Base-by-base conservation (phyloP, 352 stramenopile species). In the Globisporangium carolinianum region DNA sequence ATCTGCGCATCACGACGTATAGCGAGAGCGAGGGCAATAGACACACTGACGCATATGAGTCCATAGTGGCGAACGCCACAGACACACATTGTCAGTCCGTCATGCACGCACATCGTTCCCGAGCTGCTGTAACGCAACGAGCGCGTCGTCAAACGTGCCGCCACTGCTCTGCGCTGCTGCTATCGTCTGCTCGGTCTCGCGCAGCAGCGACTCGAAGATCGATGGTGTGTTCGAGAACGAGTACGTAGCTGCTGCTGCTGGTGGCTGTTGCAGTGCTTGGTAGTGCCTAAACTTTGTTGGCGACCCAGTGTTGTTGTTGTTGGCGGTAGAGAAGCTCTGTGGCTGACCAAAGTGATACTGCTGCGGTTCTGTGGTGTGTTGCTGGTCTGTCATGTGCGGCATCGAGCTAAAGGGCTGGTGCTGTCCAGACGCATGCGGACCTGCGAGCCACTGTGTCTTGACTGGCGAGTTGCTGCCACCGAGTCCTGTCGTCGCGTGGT, bases 141-240 rank as follows among this genome's bases (percentile, higher is more conserved):
- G 57, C 7, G 79, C 62, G 14, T 77, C 71, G 39, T 80, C 67
- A 61, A 87, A 69, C 7, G 60, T 49, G 43, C 38, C 54, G 14
- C 58, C 61, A 7, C 60, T 68, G n/a, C 60, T 68, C 12, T 57
- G 64, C 24, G 57, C 52, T 1, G 57, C 66, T 12, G 68, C 60
- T 12, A 32, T 32, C 24, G 68, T 69, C 36, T 71, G 58, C 9
- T 63, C 58, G 14, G 14, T 52, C 47, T 84, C 69, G 10, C 61
- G 69, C 17, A 86, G 24, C 24, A 88, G 43, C 2, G 73, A 68
- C 58, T 86, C 78, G 37, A 86, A 88, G 8, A 82, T 63, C 5
- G 75, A 76, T 3, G 73, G 66, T 7, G 47, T 11, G n/a, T 53
- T 48, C 18, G 78, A 65, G 50, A 48, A 60, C 5, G 57, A 47